Percentiles rank a stretch among this genome's conserved stretches.
Evolutionary conservation across 2,329 filamentous ascomycete species (phyloP).

Genomic region (Aspergillus piperis): DNA sequence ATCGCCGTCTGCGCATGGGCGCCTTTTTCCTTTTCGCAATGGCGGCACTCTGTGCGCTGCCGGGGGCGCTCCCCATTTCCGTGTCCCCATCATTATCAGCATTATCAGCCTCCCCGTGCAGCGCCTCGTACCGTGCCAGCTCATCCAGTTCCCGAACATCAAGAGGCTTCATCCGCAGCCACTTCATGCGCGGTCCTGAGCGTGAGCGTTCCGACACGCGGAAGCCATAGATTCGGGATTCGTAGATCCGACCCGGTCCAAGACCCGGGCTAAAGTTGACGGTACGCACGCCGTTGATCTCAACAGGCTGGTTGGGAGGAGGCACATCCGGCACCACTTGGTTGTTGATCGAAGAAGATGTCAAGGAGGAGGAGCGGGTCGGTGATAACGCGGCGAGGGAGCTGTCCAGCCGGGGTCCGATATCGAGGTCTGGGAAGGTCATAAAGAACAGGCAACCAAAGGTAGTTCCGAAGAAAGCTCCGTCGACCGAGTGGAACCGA

Average conservation of each 20-base stretch:
- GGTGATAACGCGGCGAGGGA: slow-evolving; percentile 31
- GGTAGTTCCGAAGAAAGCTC: slow-evolving; percentile 96
- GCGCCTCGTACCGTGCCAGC: slow-evolving; percentile 42
- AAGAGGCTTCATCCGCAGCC: slow-evolving; percentile 81
- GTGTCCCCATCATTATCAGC: slow-evolving; percentile 41
- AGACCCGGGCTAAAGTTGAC: slow-evolving; percentile 87
- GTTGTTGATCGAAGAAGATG: slow-evolving; percentile 32
- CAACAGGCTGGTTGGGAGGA: slow-evolving; percentile 51
- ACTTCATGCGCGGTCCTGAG: slow-evolving; percentile 93
- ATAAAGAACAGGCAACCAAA: slow-evolving; percentile 97
- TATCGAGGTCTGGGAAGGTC: slow-evolving; percentile 94
- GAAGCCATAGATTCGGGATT: slow-evolving; percentile 96
- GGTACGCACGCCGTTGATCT: slow-evolving; percentile 82
- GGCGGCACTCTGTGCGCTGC: slow-evolving; percentile 38
- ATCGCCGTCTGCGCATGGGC: slow-evolving; percentile 44
- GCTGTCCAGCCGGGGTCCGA: slow-evolving; percentile 67
- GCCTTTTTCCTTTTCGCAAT: slow-evolving; percentile 47
- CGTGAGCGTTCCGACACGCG: slow-evolving; percentile 86
- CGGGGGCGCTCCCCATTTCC: slow-evolving; percentile 35
- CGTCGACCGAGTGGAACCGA: slow-evolving; percentile 94
- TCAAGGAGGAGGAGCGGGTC: slow-evolving; percentile 29
- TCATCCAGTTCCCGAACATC: slow-evolving; percentile 86
- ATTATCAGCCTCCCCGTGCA: slow-evolving; percentile 34
- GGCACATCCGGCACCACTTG: slow-evolving; percentile 33
- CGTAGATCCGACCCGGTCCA: slow-evolving; percentile 80